Evolutionary conservation across 2,329 filamentous ascomycete genomes (phyloP).

Genomic region (Helotiales sp.): DNA sequence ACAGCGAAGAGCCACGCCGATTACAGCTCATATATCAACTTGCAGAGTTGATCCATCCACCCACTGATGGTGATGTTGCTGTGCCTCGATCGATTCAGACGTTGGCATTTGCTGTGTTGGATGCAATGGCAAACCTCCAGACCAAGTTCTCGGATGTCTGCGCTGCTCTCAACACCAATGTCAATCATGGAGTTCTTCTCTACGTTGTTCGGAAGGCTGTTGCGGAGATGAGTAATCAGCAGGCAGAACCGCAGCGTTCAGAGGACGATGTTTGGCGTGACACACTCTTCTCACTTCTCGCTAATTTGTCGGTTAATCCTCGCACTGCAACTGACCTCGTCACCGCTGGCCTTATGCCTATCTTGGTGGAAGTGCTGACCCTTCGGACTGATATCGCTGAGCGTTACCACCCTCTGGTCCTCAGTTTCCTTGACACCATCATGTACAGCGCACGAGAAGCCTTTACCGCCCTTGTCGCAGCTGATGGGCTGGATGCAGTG

Average conservation of each 20-base stretch:
- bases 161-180: constrained; percentile 89
- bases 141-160: constrained; percentile 80
- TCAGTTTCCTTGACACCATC: constrained; percentile 87
- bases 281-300: constrained; percentile 83
- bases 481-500: constrained; percentile 86
- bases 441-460: constrained; percentile 86
- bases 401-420: constrained; percentile 80
- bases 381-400: constrained; percentile 82
- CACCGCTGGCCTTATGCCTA: constrained; percentile 84
- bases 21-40: constrained; percentile 92
- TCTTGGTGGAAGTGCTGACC: constrained; percentile 86
- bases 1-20: constrained; percentile 85
- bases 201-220: constrained; percentile 93
- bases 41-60: constrained; percentile 86
- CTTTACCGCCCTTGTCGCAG: constrained; percentile 80
- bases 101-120: constrained; percentile 78
- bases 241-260: constrained; percentile 64
- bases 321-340: constrained; percentile 84
- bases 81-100: constrained; percentile 82
- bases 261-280: constrained; percentile 88
- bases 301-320: constrained; percentile 76
- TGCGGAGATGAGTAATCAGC: constrained; percentile 72
- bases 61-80: constrained; percentile 67
- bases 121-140: constrained; percentile 84
- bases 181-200: constrained; percentile 93